These are phyloP conservation scores for Teratosphaeria viscida DNA, from an alignment of 2,329 filamentous ascomycete species.

Conservation along the genomic window DNA sequence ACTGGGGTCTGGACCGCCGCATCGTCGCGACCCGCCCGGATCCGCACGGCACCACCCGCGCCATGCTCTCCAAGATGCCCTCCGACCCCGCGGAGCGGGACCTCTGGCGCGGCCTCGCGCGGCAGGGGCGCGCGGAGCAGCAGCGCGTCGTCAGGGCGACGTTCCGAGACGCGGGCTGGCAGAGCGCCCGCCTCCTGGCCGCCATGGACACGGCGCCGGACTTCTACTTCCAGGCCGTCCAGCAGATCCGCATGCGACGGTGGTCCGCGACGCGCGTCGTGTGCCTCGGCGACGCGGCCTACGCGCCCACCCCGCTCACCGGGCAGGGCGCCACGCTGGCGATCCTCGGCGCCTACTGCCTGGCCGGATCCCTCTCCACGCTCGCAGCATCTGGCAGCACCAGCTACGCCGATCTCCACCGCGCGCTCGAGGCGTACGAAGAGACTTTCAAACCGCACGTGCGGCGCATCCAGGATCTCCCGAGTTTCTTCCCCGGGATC, in stretches of 20 bases:
- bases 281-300: conserved; percentile 31
- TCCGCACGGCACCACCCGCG: neutral
- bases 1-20: conserved; percentile 10
- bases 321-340: conserved; percentile 26
- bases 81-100: neutral
- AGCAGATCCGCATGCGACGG: conserved; percentile 27
- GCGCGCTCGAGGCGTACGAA: conserved; percentile 16
- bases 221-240: conserved; percentile 36
- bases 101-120: neutral
- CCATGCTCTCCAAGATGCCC: conserved; percentile 7
- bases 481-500: conserved; percentile 19
- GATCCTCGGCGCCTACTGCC: conserved; percentile 29
- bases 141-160: conserved; percentile 7
- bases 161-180: conserved; percentile 8
- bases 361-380: conserved; percentile 20
- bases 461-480: conserved; percentile 18
- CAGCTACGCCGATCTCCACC: conserved; percentile 3
- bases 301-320: conserved; percentile 26
- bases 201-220: conserved; percentile 34
- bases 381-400: neutral
- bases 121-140: neutral
- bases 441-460: conserved; percentile 16
- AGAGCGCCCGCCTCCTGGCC: conserved; percentile 11
- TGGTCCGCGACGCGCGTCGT: conserved; percentile 27
- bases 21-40: conserved; percentile 11